Conservation (phyloP, 169 alveolate species). For the Plasmodium coatneyi region DNA sequence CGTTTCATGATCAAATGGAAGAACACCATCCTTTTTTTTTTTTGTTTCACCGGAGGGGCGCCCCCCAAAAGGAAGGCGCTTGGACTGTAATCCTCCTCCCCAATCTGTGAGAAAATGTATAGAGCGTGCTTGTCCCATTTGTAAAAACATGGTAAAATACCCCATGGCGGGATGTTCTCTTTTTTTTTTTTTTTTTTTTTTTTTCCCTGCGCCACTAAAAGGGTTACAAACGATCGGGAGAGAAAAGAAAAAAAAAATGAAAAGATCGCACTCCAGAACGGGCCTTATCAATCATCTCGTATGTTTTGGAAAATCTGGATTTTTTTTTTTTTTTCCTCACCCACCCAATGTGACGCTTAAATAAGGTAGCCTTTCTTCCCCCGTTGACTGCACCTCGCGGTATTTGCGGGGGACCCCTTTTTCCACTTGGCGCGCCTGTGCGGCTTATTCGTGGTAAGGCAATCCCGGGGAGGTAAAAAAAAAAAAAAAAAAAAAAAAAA, state of each 20-base stretch:
- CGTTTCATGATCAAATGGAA: background rate
- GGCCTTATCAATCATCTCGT: background rate
- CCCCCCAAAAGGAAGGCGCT: background rate
- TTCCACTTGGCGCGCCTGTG: background rate
- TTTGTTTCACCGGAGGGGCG: background rate
- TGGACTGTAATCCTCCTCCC: background rate
- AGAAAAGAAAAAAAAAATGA: background rate
- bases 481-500: background rate
- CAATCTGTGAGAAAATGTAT: background rate
- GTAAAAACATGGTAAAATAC: background rate
- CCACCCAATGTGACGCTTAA: background rate
- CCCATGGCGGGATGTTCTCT: background rate
- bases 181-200: no score
- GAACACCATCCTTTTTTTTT: background rate
- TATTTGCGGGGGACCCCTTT: background rate
- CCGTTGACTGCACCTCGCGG: background rate
- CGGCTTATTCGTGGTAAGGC: background rate
- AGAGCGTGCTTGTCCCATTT: background rate
- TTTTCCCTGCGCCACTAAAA: background rate
- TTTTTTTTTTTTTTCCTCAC: background rate
- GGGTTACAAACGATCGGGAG: background rate
- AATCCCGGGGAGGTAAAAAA: background rate
- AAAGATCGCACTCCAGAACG: no score
- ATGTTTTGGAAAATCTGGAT: background rate
- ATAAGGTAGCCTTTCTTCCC: background rate